phyloP scores from a whole-genome alignment of 106 monocot genomes.

The Dactylorhiza incarnata region DNA sequence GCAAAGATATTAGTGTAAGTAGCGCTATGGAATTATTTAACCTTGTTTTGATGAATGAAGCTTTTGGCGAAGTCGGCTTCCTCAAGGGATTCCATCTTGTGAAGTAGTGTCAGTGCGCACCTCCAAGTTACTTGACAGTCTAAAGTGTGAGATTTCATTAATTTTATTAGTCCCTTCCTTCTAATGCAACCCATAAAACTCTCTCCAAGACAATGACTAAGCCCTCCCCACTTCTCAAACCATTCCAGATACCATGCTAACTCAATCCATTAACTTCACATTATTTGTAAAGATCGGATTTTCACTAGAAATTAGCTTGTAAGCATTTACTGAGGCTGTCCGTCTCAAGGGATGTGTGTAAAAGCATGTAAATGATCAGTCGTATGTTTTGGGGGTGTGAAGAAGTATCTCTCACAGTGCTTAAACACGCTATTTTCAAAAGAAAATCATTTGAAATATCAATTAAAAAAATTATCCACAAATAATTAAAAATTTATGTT shows the following conservation, averaged over 20 bases:
- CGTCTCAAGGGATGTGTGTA: background rate
- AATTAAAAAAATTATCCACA: background rate
- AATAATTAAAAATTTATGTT: background rate
- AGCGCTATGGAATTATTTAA: background rate
- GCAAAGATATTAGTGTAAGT: background rate
- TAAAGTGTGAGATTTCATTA: background rate
- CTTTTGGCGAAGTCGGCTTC: background rate
- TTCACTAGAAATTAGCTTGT: background rate
- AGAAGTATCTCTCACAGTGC: background rate
- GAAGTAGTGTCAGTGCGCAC: background rate
- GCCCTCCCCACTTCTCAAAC: background rate
- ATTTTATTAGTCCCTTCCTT: background rate
- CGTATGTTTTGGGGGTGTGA: background rate
- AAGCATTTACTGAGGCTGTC: background rate
- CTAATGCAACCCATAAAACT: background rate
- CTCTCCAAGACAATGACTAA: background rate
- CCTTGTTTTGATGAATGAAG: background rate
- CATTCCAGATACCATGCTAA: background rate
- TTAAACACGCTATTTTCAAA: background rate
- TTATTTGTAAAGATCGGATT: background rate
- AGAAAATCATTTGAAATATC: background rate
- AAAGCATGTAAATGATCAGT: background rate
- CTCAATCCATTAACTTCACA: background rate
- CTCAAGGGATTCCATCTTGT: background rate
- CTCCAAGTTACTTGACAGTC: background rate